phyloP scores from a whole-genome alignment of 2,329 filamentous ascomycete species.

The Fusarium xylarioides region DNA sequence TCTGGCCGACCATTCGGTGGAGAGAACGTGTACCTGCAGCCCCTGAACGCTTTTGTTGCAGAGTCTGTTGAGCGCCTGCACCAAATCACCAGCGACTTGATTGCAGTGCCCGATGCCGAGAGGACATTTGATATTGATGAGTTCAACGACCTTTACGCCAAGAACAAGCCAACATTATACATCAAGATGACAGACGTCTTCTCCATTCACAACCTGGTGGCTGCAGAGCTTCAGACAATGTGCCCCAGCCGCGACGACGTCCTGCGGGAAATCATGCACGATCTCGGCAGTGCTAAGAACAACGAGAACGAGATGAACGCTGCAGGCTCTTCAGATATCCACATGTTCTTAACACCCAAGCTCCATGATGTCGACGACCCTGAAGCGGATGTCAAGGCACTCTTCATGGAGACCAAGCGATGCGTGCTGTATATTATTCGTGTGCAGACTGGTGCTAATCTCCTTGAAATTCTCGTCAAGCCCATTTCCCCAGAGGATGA shows the following conservation, averaged over 20 bases:
- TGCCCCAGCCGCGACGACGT: constrained; percentile 86
- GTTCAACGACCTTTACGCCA: constrained; percentile 96
- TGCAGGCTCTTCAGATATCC: constrained; percentile 87
- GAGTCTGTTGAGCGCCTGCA: constrained; percentile 84
- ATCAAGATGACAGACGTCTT: constrained; percentile 99
- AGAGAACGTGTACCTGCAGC: constrained; percentile 95
- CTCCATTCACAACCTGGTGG: constrained; percentile 89
- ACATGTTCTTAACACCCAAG: constrained; percentile 88
- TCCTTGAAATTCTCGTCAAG: constrained; percentile 96
- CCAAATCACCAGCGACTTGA: constrained; percentile 78
- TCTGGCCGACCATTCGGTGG: constrained; percentile 90
- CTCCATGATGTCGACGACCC: constrained; percentile 91
- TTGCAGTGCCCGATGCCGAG: constrained; percentile 87
- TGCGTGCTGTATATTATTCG: constrained; percentile 98
- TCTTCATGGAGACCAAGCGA: constrained; percentile 98
- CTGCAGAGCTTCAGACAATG: constrained; percentile 78
- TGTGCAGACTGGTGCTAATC: constrained; percentile 87
- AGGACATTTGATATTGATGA: constrained; percentile 97
- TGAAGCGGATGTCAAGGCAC: constrained; percentile 87
- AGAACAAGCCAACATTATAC: constrained; percentile 97
- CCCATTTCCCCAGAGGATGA: constrained; percentile 89
- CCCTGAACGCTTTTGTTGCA: constrained; percentile 88
- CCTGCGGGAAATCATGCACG: constrained; percentile 89
- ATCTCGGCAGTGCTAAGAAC: constrained; percentile 94
- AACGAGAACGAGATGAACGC: constrained; percentile 94